Evolutionary conservation across 495 filamentous ascomycete species (phyloP).

Genomic region (Trichodelitschia bisporula): DNA sequence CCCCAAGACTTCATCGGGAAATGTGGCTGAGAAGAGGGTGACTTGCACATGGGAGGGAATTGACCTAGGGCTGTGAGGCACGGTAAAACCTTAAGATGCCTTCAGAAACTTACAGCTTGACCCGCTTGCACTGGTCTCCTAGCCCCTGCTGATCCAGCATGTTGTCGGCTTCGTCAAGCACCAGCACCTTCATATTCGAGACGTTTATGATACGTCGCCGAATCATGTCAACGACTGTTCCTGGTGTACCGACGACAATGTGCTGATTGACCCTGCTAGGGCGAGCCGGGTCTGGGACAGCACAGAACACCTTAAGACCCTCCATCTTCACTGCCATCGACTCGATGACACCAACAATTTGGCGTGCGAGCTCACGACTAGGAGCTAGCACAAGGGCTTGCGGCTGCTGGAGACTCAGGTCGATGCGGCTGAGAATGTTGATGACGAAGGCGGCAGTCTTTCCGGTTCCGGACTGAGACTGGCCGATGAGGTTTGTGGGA

Average conservation of each 20-base stretch:
- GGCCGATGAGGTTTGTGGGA: slow-evolving; percentile 77
- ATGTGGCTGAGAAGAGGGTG: slow-evolving; percentile 91
- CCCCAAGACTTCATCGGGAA: slow-evolving; percentile 55
- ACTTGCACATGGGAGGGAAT: slow-evolving; percentile 52
- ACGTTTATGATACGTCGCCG: slow-evolving; percentile 41
- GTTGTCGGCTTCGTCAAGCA: slow-evolving; percentile 87
- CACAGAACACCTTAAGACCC: slow-evolving; percentile 43
- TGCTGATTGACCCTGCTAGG: slow-evolving; percentile 37
- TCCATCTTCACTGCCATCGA: slow-evolving; percentile 63
- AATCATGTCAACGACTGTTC: slow-evolving; percentile 73
- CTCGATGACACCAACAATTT: slow-evolving; percentile 65
- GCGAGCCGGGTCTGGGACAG: slow-evolving; percentile 49
- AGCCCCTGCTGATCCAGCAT: slow-evolving; percentile 89
- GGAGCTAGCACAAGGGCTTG: slow-evolving; percentile 82
- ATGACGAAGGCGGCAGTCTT: slow-evolving; percentile 94
- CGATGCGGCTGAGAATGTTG: slow-evolving; percentile 67
- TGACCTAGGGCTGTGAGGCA: slow-evolving; percentile 21
- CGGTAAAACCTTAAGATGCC: not conserved
- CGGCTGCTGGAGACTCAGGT: slow-evolving; percentile 39
- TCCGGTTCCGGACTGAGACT: slow-evolving; percentile 95
- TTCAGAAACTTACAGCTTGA: slow-evolving; percentile 43
- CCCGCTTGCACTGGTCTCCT: slow-evolving; percentile 79
- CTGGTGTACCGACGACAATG: slow-evolving; percentile 81
- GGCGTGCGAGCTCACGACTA: slow-evolving; percentile 81
- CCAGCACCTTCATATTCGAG: slow-evolving; percentile 44